These are phyloP conservation scores for Lepiota brunneoincarnata DNA, from an alignment of 768 basidiomycete species.

Conservation along the genomic window DNA sequence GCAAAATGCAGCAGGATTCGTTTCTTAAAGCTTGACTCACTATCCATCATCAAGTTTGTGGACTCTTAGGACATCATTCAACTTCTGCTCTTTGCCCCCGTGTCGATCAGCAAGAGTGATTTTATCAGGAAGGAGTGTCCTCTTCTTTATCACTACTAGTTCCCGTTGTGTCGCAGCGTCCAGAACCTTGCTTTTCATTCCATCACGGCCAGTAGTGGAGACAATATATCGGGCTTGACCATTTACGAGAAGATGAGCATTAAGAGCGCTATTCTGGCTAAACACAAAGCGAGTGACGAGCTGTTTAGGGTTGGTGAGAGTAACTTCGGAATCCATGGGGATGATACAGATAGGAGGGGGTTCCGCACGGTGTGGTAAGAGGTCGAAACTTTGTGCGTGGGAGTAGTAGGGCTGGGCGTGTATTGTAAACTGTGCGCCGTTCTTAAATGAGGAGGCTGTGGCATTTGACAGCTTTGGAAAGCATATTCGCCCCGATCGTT, in stretches of 20 bases:
- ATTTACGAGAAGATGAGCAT: conserved; percentile 17
- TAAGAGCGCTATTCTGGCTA: conserved; percentile 19
- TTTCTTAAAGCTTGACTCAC: conserved; percentile 7
- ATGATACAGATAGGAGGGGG: too few species aligned
- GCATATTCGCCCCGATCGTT: too few species aligned
- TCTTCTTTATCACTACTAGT: conserved; percentile 17
- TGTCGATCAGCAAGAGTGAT: conserved; percentile 20
- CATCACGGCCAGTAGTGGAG: conserved; percentile 18
- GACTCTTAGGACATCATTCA: conserved; percentile 20
- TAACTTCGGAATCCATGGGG: conserved; percentile 11
- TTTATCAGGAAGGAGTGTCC: conserved; percentile 19
- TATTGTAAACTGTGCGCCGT: too few species aligned
- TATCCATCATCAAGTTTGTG: conserved; percentile 14
- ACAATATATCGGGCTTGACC: conserved; percentile 18
- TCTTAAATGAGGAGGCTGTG: too few species aligned
- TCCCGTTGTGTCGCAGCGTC: conserved; percentile 18
- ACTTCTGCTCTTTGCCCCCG: conserved; percentile 18
- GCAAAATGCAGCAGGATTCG: neutral
- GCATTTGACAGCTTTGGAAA: too few species aligned
- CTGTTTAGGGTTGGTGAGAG: conserved; percentile 12
- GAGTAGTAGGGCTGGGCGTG: too few species aligned
- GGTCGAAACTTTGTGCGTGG: too few species aligned
- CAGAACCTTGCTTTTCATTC: conserved; percentile 17
- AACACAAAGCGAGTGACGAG: conserved; percentile 17
- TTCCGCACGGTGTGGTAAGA: too few species aligned